Conservation (phyloP, 345 rosid species). For the Gynandropsis gynandra region DNA sequence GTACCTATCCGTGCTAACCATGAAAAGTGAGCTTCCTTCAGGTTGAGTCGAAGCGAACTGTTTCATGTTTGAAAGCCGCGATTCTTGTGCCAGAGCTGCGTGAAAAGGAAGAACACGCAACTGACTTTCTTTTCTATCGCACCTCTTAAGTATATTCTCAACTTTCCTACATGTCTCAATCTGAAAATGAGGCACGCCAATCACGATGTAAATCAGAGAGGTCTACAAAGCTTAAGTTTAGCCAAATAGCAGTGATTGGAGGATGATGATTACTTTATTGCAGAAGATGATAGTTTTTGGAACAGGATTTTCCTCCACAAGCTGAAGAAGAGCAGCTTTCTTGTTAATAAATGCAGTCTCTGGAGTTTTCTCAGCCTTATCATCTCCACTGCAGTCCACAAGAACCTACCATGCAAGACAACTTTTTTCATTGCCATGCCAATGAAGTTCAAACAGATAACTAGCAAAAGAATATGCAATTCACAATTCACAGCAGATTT, state of each 20-base stretch:
- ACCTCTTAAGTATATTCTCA: slow-evolving; percentile 71
- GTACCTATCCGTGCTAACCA: slow-evolving; percentile 89
- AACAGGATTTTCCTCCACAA: slow-evolving; percentile 52
- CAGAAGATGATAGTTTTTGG: slow-evolving; percentile 78
- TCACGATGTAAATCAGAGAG: slow-evolving; percentile 2
- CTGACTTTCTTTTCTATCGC: slow-evolving; percentile 53
- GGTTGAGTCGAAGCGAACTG: slow-evolving; percentile 48
- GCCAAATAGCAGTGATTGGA: background rate
- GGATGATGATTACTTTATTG: slow-evolving; percentile 55
- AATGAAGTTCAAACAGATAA: background rate
- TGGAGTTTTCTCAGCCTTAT: slow-evolving; percentile 46
- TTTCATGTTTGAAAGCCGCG: slow-evolving; percentile 65
- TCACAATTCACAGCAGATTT: slow-evolving; percentile 1
- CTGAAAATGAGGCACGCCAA: too few relatives aligned
- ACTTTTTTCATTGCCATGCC: background rate
- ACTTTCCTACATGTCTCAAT: slow-evolving; percentile 96
- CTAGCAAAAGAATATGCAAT: slow-evolving; percentile 4
- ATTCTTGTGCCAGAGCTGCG: slow-evolving; percentile 70
- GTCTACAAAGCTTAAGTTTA: background rate
- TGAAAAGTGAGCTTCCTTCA: slow-evolving; percentile 40
- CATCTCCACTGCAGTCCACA: slow-evolving; percentile 87
- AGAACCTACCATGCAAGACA: slow-evolving; percentile 48
- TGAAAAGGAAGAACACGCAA: slow-evolving; percentile 69
- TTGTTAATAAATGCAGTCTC: slow-evolving; percentile 76
- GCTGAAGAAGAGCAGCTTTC: slow-evolving; percentile 70